phyloP scores from a whole-genome alignment of 2,329 filamentous ascomycete species.

The Pseudogymnoascus sp. region DNA sequence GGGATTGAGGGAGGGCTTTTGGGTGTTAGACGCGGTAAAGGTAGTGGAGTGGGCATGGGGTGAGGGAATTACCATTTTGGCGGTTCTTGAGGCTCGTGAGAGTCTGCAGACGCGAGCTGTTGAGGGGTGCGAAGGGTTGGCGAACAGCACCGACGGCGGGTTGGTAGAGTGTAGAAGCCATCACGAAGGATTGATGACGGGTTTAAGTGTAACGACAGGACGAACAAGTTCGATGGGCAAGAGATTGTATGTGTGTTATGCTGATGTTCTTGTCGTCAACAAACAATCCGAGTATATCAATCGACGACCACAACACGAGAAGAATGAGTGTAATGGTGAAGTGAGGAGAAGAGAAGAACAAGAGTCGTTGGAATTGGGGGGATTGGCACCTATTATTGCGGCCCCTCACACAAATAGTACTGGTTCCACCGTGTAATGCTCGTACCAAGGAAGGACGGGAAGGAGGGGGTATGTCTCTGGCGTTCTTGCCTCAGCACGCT shows the following conservation, averaged over 20 bases:
- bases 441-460: background rate
- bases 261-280: background rate
- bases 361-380: background rate
- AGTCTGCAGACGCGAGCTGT: conserved; percentile 59
- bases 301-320: conserved; percentile 1
- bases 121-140: conserved; percentile 68
- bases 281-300: background rate
- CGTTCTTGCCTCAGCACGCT: background rate
- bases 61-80: conserved; percentile 52
- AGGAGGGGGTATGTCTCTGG: background rate
- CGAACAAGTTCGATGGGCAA: background rate
- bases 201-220: background rate
- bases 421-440: background rate
- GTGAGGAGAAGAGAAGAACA: background rate
- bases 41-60: background rate
- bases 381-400: background rate
- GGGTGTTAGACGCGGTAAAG: conserved; percentile 3
- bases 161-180: conserved; percentile 1
- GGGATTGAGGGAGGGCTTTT: conserved; percentile 17
- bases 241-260: background rate
- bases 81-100: conserved; percentile 70
- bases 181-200: background rate
- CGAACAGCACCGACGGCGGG: conserved; percentile 29
- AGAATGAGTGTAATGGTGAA: background rate
- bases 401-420: background rate